phyloP scores from a whole-genome alignment of 805 yeast genomes.

The Saccharomycopsis olivae region DNA sequence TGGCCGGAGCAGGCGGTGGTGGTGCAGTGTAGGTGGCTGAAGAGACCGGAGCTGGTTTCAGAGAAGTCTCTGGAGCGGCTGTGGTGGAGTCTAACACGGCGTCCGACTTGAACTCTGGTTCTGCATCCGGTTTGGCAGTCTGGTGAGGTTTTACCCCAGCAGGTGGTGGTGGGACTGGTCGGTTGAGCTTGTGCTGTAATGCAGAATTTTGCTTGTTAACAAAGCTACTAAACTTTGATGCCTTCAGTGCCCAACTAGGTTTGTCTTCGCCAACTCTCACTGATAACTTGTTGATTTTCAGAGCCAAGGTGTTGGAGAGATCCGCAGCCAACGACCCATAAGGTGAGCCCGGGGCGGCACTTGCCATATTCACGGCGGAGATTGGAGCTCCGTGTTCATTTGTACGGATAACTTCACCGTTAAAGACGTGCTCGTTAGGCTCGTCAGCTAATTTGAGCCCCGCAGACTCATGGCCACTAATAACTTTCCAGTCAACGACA shows the following conservation, averaged over 20 bases:
- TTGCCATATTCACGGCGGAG: neutral
- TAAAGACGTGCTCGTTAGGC: neutral
- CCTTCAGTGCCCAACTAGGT: constrained; percentile 6
- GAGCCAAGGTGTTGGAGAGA: constrained; percentile 3
- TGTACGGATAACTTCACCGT: neutral
- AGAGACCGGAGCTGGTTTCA: no score
- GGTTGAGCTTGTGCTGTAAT: constrained; percentile 8
- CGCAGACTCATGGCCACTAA: neutral
- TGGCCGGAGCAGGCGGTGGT: no score
- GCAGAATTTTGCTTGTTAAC: constrained; percentile 5
- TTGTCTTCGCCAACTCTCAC: constrained; percentile 11
- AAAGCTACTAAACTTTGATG: constrained; percentile 6
- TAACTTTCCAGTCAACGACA: neutral
- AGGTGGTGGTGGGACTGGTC: no score
- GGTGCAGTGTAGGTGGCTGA: no score
- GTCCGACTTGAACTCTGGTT: no score
- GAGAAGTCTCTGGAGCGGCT: no score
- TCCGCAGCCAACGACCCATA: constrained; percentile 10
- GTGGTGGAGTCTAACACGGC: no score
- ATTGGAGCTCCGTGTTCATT: no score
- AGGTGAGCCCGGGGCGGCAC: neutral
- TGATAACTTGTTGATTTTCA: constrained; percentile 7
- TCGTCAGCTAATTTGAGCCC: constrained; percentile 1
- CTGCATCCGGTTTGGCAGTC: no score
- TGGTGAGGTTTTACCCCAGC: no score